Conservation (phyloP, 345 rosid genomes). For the Populus simonii region DNA sequence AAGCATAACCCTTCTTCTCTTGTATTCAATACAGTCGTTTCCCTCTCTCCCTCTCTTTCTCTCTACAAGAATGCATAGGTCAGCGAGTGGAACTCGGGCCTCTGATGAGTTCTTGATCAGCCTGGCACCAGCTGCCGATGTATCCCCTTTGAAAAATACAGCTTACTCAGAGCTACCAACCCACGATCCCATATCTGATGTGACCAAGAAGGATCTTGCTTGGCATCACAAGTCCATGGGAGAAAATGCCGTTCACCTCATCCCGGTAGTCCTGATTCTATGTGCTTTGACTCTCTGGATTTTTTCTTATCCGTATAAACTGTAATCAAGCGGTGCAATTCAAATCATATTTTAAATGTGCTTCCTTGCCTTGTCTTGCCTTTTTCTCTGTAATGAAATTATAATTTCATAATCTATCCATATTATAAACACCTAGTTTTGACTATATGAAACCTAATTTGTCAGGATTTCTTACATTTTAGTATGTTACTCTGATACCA, state of each 20-base stretch:
- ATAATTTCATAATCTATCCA: too few relatives aligned
- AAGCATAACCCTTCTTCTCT: too few relatives aligned
- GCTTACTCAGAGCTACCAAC: conserved; percentile 26
- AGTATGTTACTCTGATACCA: too few relatives aligned
- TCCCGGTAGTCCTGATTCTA: conserved; percentile 53
- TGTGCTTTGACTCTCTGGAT: conserved; percentile 64
- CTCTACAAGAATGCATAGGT: conserved; percentile 39
- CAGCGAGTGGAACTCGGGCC: conserved; percentile 32
- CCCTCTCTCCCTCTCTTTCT: too few relatives aligned
- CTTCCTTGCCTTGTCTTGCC: too few relatives aligned
- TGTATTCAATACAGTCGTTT: too few relatives aligned
- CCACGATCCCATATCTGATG: conserved; percentile 23
- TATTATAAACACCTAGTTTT: too few relatives aligned
- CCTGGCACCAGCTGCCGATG: conserved; percentile 18
- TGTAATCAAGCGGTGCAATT: neutral
- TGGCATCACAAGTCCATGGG: conserved; percentile 31
- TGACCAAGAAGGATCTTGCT: conserved; percentile 44
- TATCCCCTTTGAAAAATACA: conserved; percentile 1
- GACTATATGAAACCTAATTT: too few relatives aligned
- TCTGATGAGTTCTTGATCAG: conserved; percentile 47
- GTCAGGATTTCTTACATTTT: too few relatives aligned
- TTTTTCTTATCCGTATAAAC: conserved; percentile 31
- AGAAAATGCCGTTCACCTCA: conserved; percentile 47
- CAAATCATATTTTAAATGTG: too few relatives aligned
- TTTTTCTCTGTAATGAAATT: too few relatives aligned